Conservation (phyloP, 768 basidiomycete species). For the Amanita muscaria region DNA sequence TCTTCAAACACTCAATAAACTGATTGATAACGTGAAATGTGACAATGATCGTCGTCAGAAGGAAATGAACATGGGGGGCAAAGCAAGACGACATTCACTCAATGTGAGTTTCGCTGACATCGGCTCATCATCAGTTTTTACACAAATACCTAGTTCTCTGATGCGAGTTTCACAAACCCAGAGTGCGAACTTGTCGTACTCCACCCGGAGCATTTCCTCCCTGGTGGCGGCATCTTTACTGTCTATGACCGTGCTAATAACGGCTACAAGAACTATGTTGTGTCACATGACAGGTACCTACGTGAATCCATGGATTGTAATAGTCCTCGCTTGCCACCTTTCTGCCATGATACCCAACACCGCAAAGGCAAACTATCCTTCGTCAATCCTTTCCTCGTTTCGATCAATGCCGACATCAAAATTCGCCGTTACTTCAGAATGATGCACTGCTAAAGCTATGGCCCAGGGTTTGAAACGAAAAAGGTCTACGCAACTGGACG, state of each 20-base stretch:
- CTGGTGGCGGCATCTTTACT: conserved; percentile 11
- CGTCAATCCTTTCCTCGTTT: conserved; percentile 17
- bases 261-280: conserved; percentile 11
- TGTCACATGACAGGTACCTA: conserved; percentile 11
- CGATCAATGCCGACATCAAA: conserved; percentile 18
- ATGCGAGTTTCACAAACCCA: conserved; percentile 11
- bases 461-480: too few species aligned
- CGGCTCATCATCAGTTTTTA: conserved; percentile 8
- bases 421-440: conserved; percentile 17
- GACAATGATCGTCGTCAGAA: conserved; percentile 14
- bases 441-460: conserved; percentile 6
- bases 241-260: conserved; percentile 9
- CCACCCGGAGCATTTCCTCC: conserved; percentile 17
- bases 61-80: conserved; percentile 10
- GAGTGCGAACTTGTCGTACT: conserved; percentile 14
- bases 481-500: too few species aligned
- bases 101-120: too few species aligned
- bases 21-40: conserved; percentile 14
- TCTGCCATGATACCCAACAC: conserved; percentile 6
- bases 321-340: conserved; percentile 14
- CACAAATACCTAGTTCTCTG: conserved; percentile 13
- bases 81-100: conserved; percentile 5
- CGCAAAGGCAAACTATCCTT: neutral
- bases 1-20: conserved; percentile 11
- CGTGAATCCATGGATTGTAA: conserved; percentile 10